A percentile compares a stretch with the other conserved stretches of the same genome.
Evolutionary conservation across 768 basidiomycete genomes (phyloP).

Genomic region (Boletus pseudo-olivaceus): DNA sequence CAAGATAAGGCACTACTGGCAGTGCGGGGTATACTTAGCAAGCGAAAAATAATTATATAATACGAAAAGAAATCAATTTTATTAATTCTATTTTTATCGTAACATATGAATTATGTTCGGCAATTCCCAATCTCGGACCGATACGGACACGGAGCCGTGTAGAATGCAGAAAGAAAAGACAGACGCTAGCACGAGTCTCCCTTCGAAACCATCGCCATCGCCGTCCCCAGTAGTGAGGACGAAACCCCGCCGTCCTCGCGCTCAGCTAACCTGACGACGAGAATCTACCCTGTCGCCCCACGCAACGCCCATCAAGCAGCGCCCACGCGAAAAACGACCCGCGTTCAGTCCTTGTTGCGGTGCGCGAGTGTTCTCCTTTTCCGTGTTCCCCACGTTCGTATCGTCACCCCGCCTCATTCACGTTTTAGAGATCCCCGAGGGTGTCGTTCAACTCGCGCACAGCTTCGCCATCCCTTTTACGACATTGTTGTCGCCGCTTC

Average conservation of each 20-base stretch:
- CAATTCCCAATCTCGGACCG: constrained; percentile 24
- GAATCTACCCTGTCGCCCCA: background rate
- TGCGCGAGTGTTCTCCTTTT: constrained; percentile 7
- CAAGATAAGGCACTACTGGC: constrained; percentile 17
- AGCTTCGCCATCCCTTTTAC: constrained; percentile 24
- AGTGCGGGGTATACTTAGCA: constrained; percentile 21
- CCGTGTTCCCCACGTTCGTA: constrained; percentile 25
- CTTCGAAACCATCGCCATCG: constrained; percentile 11
- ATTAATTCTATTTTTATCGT: constrained; percentile 1
- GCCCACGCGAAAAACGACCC: background rate
- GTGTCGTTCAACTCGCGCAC: constrained; percentile 14
- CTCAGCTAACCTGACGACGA: background rate
- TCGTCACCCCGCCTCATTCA: constrained; percentile 21
- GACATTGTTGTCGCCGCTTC: constrained; percentile 21
- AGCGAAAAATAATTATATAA: constrained; percentile 6
- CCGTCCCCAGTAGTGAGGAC: constrained; percentile 1
- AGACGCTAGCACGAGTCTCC: background rate
- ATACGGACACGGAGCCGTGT: constrained; percentile 22
- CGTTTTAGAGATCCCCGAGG: constrained; percentile 28
- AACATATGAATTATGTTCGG: constrained; percentile 3
- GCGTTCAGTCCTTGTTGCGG: background rate
- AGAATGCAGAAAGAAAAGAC: constrained; percentile 7
- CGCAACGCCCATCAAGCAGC: constrained; percentile 6
- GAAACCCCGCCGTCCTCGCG: background rate
- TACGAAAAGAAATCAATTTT: background rate